These are phyloP conservation scores for Gracilaria domingensis DNA, from an alignment of 23 red algal genomes.

Conservation along the genomic window DNA sequence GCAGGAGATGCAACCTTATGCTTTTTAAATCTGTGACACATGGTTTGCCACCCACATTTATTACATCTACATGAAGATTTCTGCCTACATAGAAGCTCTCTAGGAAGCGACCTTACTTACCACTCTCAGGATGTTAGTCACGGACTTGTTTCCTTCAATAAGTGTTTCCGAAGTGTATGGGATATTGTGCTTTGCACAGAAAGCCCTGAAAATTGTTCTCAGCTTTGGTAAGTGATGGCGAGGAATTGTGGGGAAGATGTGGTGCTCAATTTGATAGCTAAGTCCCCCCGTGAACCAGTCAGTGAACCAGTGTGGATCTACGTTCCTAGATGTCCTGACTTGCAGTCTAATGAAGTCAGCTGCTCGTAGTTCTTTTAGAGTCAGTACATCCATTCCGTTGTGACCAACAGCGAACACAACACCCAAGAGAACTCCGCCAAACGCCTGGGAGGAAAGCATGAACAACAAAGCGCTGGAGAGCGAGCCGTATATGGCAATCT, in stretches of 20 bases:
- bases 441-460: constrained; percentile 44
- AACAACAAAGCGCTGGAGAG: constrained; percentile 36
- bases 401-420: constrained; percentile 88
- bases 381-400: constrained; percentile 89
- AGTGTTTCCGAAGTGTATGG: constrained; percentile 76
- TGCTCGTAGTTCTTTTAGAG: constrained; percentile 58
- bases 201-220: constrained; percentile 45
- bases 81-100: neutral
- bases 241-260: constrained; percentile 87
- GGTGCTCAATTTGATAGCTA: constrained; percentile 87
- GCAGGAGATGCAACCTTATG: neutral
- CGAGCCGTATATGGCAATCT: constrained; percentile 36
- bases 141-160: constrained; percentile 74
- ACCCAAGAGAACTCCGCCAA: constrained; percentile 82
- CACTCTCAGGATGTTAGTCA: constrained; percentile 51
- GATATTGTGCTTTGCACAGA: constrained; percentile 83
- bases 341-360: constrained; percentile 82
- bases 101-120: constrained; percentile 56
- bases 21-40: neutral
- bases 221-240: constrained; percentile 76
- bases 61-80: neutral
- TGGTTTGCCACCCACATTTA: neutral
- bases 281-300: constrained; percentile 89
- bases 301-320: constrained; percentile 66
- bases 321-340: constrained; percentile 77